These are phyloP conservation scores for Pugionium dolabratum DNA, from an alignment of 345 rosid species.

Conservation along the genomic window DNA sequence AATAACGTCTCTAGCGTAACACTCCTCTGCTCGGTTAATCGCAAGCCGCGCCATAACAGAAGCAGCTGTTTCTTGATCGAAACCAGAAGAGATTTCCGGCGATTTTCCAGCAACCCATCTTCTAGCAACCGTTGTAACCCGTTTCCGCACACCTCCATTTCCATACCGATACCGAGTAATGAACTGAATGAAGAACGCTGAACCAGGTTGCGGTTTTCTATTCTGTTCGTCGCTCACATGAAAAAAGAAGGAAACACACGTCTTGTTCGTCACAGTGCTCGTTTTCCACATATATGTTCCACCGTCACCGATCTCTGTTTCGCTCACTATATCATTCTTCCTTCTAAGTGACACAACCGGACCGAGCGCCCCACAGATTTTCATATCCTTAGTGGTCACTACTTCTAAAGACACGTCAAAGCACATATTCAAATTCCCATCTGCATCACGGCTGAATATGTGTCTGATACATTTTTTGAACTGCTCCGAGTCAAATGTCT, in stretches of 20 bases:
- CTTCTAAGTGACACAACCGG: conserved; percentile 78
- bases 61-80: conserved; percentile 98
- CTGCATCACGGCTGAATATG: conserved; percentile 63
- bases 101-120: conserved; percentile 85
- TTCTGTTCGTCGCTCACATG: conserved; percentile 62
- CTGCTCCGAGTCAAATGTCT: conserved; percentile 73
- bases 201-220: conserved; percentile 61
- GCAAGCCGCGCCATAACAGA: conserved; percentile 95
- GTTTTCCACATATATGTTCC: conserved; percentile 86
- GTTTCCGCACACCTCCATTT: conserved; percentile 61
- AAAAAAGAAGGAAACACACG: conserved; percentile 87
- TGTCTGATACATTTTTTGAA: conserved; percentile 80
- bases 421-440: conserved; percentile 73
- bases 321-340: conserved; percentile 69
- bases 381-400: conserved; percentile 77
- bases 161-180: conserved; percentile 76
- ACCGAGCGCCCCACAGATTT: conserved; percentile 87
- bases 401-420: conserved; percentile 88
- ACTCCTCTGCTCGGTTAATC: conserved; percentile 69
- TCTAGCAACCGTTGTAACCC: conserved; percentile 92
- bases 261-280: conserved; percentile 66
- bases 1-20: conserved; percentile 73
- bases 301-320: conserved; percentile 72
- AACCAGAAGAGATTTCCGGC: conserved; percentile 75
- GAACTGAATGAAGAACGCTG: conserved; percentile 89